Evolutionary conservation across 495 filamentous ascomycete species (phyloP), one percentile per base, ranked within the genome.

Genomic region (Talaromyces borbonicus): DNA sequence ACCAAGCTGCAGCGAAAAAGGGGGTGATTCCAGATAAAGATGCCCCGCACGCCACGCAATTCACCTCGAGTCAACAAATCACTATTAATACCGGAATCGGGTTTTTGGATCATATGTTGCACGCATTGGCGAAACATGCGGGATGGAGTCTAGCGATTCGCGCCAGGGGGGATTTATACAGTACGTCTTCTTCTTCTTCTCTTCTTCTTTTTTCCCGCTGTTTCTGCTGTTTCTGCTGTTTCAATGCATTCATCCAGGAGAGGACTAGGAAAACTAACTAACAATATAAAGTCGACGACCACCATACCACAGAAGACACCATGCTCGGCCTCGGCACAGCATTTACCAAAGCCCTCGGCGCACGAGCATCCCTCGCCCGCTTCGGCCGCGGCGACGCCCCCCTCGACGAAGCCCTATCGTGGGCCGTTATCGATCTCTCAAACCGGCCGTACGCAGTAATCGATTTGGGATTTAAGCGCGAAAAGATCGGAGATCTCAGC

Each of bases 21-120:
- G 88, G 89, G 39, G 82, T 79, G 49, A 74, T 95, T 32, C 92
- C 88, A 0, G 79, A 81, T n/a, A 90, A 95, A 63, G 84, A 70
- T 27, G 63, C 65, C 30, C 65, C 69, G 25, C 66, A 70, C 38
- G 90, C 92, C 4, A 77, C 81, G 1, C 93, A 97, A 55, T 70
- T 78, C 53, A 85, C 81, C 30, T 76, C 79, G 27, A 81, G 79
- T 42, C 93, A 96, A 69, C 76, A 77, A 38, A 94, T 98, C 57
- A 80, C 75, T 60, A 74, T 97, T 47, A 84, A 84, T 73, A 92
- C 90, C 1, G 92, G 92, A 39, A 94, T 98, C 58, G 92, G 92
- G n/a, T 98, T 98, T 66, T 71, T 98, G 25, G 92, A 98, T 69
- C 92, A 98, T 71, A 97, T 98, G 92, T 72, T 98, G 40, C 92